phyloP scores from a whole-genome alignment of 164 flowering plant species.

The Vitis rupestris region DNA sequence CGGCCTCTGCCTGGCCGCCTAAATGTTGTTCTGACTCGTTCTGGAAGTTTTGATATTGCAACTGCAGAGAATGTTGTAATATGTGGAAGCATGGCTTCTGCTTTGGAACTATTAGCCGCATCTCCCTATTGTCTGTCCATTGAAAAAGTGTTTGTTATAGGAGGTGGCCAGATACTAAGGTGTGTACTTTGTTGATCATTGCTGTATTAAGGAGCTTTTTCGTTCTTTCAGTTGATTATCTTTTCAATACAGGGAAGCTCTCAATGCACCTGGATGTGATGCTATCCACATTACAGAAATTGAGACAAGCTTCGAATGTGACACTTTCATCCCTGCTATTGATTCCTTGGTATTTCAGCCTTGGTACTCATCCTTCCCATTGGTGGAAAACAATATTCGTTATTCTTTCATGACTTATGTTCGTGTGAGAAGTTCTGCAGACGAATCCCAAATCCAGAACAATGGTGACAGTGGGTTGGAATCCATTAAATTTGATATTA shows the following conservation, averaged over 20 bases:
- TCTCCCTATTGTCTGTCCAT: slow-evolving; percentile 78
- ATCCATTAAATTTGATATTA: slow-evolving; percentile 41
- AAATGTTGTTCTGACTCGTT: slow-evolving; percentile 87
- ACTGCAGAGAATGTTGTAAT: slow-evolving; percentile 83
- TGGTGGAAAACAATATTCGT: slow-evolving; percentile 62
- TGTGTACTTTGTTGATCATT: slow-evolving; percentile 20
- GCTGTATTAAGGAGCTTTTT: slow-evolving; percentile 2
- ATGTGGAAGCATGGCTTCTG: slow-evolving; percentile 79
- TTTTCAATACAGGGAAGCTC: slow-evolving; percentile 63
- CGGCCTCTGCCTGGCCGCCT: slow-evolving; percentile 88
- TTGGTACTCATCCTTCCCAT: slow-evolving; percentile 83
- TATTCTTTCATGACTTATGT: slow-evolving; percentile 69
- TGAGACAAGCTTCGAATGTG: slow-evolving; percentile 72
- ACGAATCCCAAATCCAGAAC: slow-evolving; percentile 22
- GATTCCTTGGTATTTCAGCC: slow-evolving; percentile 66
- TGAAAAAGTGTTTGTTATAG: slow-evolving; percentile 85
- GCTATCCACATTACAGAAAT: slow-evolving; percentile 88
- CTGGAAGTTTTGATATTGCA: slow-evolving; percentile 76
- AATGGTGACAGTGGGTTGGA: slow-evolving; percentile 34
- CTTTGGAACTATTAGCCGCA: slow-evolving; percentile 72
- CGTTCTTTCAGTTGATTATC: not conserved
- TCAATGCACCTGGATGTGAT: slow-evolving; percentile 77
- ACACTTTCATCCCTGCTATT: slow-evolving; percentile 80
- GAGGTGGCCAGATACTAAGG: slow-evolving; percentile 89
- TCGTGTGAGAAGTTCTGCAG: slow-evolving; percentile 56